These are phyloP conservation scores for Rhynchosporium secalis DNA, from an alignment of 2,329 filamentous ascomycete species.

Conservation along the genomic window DNA sequence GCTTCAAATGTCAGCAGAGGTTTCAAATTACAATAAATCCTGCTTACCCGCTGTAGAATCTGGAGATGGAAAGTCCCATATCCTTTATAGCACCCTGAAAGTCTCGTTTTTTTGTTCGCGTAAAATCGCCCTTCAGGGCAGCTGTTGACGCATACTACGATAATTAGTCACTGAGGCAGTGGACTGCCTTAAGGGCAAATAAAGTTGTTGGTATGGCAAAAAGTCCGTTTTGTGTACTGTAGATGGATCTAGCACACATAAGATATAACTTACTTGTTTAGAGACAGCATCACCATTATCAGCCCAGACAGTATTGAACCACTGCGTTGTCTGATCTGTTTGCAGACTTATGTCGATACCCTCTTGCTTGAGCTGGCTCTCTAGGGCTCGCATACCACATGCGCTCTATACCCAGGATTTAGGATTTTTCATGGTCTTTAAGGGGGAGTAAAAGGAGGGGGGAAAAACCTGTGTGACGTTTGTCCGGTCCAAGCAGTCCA, in stretches of 20 bases:
- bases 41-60: conserved; percentile 66
- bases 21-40: not conserved
- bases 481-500: conserved; percentile 96
- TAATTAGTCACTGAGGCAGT: not conserved
- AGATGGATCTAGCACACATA: not conserved
- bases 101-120: conserved; percentile 84
- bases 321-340: conserved; percentile 74
- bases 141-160: conserved; percentile 89
- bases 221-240: not conserved
- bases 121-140: conserved; percentile 96
- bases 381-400: conserved; percentile 79
- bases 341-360: conserved; percentile 76
- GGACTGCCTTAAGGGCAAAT: not conserved
- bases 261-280: conserved; percentile 45
- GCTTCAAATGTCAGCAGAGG: conserved; percentile 49
- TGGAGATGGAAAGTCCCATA: conserved; percentile 80
- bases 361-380: conserved; percentile 73
- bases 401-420: conserved; percentile 55
- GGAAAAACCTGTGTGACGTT: conserved; percentile 73
- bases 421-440: too few relatives aligned
- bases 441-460: too few relatives aligned
- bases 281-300: conserved; percentile 97
- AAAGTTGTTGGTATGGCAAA: not conserved
- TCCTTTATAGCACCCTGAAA: conserved; percentile 91
- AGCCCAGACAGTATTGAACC: conserved; percentile 97